These are phyloP conservation scores for Aspergillus taichungensis DNA, from an alignment of 495 filamentous ascomycete genomes.

Conservation along the genomic window DNA sequence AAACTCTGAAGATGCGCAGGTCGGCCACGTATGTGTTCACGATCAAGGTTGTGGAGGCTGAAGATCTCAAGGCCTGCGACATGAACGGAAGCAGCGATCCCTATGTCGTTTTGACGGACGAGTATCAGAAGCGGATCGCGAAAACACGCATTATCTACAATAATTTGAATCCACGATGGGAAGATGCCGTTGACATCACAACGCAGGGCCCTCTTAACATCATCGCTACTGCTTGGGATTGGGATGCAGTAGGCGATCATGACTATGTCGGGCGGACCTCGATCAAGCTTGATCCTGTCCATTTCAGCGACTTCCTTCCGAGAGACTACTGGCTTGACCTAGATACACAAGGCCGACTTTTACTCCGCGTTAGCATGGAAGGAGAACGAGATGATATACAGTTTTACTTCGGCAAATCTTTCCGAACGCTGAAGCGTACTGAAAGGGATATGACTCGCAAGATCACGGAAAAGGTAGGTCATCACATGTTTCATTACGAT, in stretches of 20 bases:
- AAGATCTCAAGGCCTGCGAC: constrained; percentile 96
- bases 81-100: constrained; percentile 91
- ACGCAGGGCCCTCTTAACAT: constrained; percentile 86
- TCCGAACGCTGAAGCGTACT: constrained; percentile 86
- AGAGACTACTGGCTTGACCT: constrained; percentile 96
- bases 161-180: constrained; percentile 93
- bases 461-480: constrained; percentile 88
- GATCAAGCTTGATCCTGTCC: constrained; percentile 85
- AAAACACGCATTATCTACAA: constrained; percentile 90
- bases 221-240: constrained; percentile 97
- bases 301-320: constrained; percentile 93
- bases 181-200: constrained; percentile 93
- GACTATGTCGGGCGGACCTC: constrained; percentile 94
- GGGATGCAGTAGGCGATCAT: constrained; percentile 94
- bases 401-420: constrained; percentile 97
- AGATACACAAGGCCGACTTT: constrained; percentile 84
- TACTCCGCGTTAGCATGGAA: constrained; percentile 95
- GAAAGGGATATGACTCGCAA: constrained; percentile 97
- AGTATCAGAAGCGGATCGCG: constrained; percentile 94
- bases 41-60: constrained; percentile 97
- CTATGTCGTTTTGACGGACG: constrained; percentile 93
- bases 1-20: constrained; percentile 47
- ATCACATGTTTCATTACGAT: neutral
- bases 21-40: constrained; percentile 89
- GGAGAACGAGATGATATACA: constrained; percentile 97